Evolutionary conservation across 2,329 filamentous ascomycete genomes (phyloP).

Genomic region (Chalara sp.): DNA sequence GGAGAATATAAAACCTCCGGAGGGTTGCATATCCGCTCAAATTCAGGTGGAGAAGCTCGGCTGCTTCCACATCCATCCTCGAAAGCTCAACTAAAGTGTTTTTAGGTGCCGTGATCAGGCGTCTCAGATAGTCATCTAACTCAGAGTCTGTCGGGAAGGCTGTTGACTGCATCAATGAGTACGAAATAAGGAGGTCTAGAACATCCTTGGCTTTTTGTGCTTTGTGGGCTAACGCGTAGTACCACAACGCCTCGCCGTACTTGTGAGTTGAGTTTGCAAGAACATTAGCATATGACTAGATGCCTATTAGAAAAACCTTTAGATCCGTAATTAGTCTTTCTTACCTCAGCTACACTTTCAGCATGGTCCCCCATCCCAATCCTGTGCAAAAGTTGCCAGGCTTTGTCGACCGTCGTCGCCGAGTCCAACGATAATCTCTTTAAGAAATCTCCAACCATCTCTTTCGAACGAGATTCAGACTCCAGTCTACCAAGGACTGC

Average conservation of each 20-base stretch:
- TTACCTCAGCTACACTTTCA: slow-evolving; percentile 74
- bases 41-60: slow-evolving; percentile 74
- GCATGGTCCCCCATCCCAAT: slow-evolving; percentile 75
- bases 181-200: slow-evolving; percentile 78
- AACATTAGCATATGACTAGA: slow-evolving; percentile 74
- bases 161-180: slow-evolving; percentile 78
- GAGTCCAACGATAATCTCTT: slow-evolving; percentile 65
- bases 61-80: slow-evolving; percentile 70
- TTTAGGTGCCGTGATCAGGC: slow-evolving; percentile 66
- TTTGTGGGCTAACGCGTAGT: slow-evolving; percentile 81
- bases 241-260: slow-evolving; percentile 83
- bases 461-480: slow-evolving; percentile 61
- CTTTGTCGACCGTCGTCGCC: slow-evolving; percentile 67
- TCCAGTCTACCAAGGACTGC: slow-evolving; percentile 78
- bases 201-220: slow-evolving; percentile 75
- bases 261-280: slow-evolving; percentile 65
- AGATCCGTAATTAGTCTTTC: slow-evolving; percentile 21
- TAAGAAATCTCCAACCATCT: slow-evolving; percentile 68
- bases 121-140: slow-evolving; percentile 65
- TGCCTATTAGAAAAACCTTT: slow-evolving; percentile 15
- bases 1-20: slow-evolving; percentile 82
- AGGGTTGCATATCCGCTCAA: slow-evolving; percentile 90
- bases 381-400: slow-evolving; percentile 70
- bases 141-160: slow-evolving; percentile 67
- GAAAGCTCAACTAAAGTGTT: slow-evolving; percentile 66